phyloP scores from a whole-genome alignment of 306 rosid genomes.

The Gleditsia sinensis region DNA sequence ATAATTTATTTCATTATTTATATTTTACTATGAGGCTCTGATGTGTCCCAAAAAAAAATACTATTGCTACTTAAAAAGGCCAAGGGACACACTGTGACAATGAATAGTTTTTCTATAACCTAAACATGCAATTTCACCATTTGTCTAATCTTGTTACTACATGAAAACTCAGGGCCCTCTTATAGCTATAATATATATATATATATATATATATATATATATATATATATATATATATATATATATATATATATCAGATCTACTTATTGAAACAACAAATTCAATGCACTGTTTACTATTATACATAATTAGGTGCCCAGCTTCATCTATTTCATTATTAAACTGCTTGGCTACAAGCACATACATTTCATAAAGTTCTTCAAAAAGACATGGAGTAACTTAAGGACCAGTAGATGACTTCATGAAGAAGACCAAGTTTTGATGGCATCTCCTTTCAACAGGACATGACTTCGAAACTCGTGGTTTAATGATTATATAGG shows the following conservation, averaged over 20 bases:
- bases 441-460: conserved; percentile 4
- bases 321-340: not conserved
- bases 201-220: too few relatives aligned
- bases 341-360: not conserved
- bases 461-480: not conserved
- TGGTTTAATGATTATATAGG: not conserved
- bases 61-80: not conserved
- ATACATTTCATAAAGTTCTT: not conserved
- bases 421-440: not conserved
- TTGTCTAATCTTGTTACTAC: not conserved
- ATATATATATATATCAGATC: too few relatives aligned
- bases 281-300: not conserved
- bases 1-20: too few relatives aligned
- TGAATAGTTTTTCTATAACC: not conserved
- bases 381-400: not conserved
- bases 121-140: not conserved
- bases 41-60: too few relatives aligned
- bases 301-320: not conserved
- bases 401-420: not conserved
- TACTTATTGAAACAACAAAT: not conserved
- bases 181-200: too few relatives aligned
- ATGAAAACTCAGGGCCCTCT: not conserved
- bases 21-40: too few relatives aligned
- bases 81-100: not conserved
- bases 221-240: too few relatives aligned